Evolutionary conservation across 73 alveolate species (phyloP).

Genomic region (Chromera velia): DNA sequence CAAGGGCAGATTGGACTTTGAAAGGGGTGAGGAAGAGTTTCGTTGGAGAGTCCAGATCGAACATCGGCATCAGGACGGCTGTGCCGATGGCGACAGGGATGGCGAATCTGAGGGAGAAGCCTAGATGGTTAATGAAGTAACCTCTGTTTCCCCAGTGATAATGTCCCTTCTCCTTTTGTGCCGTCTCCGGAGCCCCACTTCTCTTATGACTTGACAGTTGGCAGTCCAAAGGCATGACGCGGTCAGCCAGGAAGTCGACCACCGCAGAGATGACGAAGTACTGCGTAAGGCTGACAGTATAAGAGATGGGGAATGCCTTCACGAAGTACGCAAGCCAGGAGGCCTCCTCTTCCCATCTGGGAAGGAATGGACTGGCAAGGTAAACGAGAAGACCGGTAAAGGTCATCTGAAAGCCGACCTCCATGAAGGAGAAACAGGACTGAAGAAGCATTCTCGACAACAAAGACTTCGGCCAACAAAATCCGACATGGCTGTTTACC

Average conservation of each 20-base stretch:
- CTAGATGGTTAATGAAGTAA: neutral
- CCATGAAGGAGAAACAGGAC: neutral
- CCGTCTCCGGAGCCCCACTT: too few relatives aligned
- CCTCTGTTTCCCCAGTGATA: too few relatives aligned
- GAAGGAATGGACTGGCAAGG: too few relatives aligned
- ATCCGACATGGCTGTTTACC: too few relatives aligned
- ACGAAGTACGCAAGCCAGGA: neutral
- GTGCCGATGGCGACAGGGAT: neutral
- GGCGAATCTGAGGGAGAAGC: neutral
- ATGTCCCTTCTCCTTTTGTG: too few relatives aligned
- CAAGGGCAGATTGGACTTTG: neutral
- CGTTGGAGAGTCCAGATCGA: neutral
- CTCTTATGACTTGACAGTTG: neutral
- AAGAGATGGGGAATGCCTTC: neutral
- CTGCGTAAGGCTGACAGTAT: neutral
- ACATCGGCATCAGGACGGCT: neutral
- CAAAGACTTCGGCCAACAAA: neutral
- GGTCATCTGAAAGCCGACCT: neutral
- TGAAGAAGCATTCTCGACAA: neutral
- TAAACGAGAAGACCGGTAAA: neutral
- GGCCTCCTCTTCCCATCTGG: too few relatives aligned
- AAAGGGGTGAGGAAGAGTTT: neutral
- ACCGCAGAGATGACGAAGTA: neutral
- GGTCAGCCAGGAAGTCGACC: neutral
- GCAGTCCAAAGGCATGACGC: neutral